Conservation (phyloP, 805 yeast genomes). For the Ascoidea asiatica region DNA sequence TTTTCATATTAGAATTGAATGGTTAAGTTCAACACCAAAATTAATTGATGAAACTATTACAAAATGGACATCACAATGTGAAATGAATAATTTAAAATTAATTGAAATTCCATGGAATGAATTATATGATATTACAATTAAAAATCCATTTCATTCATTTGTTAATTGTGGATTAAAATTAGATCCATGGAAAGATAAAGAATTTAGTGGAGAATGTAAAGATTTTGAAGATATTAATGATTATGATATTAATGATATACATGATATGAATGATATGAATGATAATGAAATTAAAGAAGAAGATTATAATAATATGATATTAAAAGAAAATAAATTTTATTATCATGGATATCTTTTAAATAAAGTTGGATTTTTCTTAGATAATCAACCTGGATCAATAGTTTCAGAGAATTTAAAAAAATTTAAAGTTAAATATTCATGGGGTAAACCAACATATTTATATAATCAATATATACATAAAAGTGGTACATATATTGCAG, state of each 20-base stretch:
- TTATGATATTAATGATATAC: background rate
- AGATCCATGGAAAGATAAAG: slow-evolving; percentile 50
- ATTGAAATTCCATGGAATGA: slow-evolving; percentile 93
- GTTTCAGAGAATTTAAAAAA: slow-evolving; percentile 10
- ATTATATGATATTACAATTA: slow-evolving; percentile 56
- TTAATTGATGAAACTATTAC: slow-evolving; percentile 67
- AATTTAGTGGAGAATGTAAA: slow-evolving; percentile 8
- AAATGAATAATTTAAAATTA: slow-evolving; percentile 63
- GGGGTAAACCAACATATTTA: slow-evolving; percentile 80
- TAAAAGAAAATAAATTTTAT: slow-evolving; percentile 35
- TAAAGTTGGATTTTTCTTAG: slow-evolving; percentile 63
- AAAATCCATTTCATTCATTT: slow-evolving; percentile 82
- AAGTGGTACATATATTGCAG: slow-evolving; percentile 84
- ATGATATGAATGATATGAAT: background rate
- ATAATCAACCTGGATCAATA: slow-evolving; percentile 24
- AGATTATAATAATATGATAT: slow-evolving; percentile 10
- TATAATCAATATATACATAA: slow-evolving; percentile 83
- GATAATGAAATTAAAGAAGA: background rate
- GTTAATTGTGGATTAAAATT: slow-evolving; percentile 53
- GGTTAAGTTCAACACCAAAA: slow-evolving; percentile 86
- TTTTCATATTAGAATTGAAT: slow-evolving; percentile 80
- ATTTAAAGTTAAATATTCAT: slow-evolving; percentile 67
- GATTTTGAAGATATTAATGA: background rate
- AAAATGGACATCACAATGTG: slow-evolving; percentile 73
- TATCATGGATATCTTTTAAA: slow-evolving; percentile 69